Conservation (phyloP, 1,139 yeast species). For the Taphrina confusa region DNA sequence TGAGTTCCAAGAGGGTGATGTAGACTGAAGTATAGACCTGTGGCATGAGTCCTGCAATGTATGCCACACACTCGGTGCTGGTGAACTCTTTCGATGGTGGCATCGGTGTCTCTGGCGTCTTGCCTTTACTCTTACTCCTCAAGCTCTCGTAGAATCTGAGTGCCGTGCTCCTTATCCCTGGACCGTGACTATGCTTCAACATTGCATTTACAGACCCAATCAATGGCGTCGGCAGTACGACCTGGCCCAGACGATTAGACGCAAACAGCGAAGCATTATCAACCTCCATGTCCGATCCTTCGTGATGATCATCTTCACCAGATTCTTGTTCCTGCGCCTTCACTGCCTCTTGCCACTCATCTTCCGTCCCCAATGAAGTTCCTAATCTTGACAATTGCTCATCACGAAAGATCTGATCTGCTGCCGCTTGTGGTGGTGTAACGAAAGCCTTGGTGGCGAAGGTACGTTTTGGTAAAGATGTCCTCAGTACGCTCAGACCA, state of each 20-base stretch:
- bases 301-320: constrained; percentile 8
- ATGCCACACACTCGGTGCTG: constrained; percentile 55
- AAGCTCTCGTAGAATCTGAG: constrained; percentile 19
- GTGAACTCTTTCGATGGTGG: constrained; percentile 28
- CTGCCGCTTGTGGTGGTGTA: constrained; percentile 13
- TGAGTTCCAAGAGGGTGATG: constrained; percentile 68
- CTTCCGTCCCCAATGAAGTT: constrained; percentile 18
- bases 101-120: constrained; percentile 12
- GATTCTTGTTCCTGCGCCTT: not conserved
- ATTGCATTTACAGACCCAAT: constrained; percentile 7
- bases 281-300: not conserved
- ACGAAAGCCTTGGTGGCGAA: not conserved
- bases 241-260: constrained; percentile 26
- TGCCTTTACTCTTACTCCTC: constrained; percentile 1
- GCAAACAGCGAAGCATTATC: constrained; percentile 31
- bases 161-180: constrained; percentile 19
- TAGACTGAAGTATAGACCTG: constrained; percentile 76
- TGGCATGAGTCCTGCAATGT: constrained; percentile 77
- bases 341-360: constrained; percentile 29
- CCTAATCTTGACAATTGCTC: not conserved
- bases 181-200: constrained; percentile 17
- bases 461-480: not conserved
- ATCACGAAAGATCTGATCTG: constrained; percentile 22
- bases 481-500: not conserved
- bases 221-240: constrained; percentile 3